Evolutionary conservation across 345 rosid genomes (phyloP).

Genomic region (Melaleuca alternifolia): DNA sequence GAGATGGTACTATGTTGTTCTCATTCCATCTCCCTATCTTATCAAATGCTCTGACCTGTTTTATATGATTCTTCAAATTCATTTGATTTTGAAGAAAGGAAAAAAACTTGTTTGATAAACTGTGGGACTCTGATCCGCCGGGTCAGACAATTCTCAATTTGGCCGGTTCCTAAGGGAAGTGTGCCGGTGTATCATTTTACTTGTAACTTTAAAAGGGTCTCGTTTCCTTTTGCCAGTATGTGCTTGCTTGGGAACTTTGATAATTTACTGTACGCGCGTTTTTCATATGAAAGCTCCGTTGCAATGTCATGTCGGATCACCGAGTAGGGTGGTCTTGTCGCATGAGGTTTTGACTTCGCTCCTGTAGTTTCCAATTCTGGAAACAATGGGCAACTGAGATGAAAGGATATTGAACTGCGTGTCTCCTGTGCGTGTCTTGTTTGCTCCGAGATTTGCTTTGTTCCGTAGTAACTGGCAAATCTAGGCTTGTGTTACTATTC

Average conservation of each 20-base stretch:
- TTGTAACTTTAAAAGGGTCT: background rate
- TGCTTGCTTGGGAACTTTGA: background rate
- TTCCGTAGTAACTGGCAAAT: background rate
- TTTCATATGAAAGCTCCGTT: background rate
- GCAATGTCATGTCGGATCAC: background rate
- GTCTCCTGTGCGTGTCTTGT: background rate
- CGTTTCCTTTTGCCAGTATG: background rate
- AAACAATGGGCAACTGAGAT: background rate
- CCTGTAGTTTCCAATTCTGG: background rate
- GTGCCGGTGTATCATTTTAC: background rate
- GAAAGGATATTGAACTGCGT: background rate
- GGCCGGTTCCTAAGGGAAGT: background rate
- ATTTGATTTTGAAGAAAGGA: slow-evolving; percentile 32
- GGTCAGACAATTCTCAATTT: background rate
- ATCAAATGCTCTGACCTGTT: slow-evolving; percentile 6
- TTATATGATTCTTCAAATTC: slow-evolving; percentile 36
- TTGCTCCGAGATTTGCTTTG: background rate
- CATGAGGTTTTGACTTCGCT: background rate
- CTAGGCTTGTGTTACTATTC: background rate
- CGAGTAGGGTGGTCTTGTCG: background rate
- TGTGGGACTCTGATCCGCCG: background rate
- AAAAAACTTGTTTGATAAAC: background rate
- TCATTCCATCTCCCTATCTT: background rate
- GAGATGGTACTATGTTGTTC: background rate
- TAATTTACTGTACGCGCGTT: background rate